Conservation (phyloP, 2,329 filamentous ascomycete species). For the Cladophialophora immunda region DNA sequence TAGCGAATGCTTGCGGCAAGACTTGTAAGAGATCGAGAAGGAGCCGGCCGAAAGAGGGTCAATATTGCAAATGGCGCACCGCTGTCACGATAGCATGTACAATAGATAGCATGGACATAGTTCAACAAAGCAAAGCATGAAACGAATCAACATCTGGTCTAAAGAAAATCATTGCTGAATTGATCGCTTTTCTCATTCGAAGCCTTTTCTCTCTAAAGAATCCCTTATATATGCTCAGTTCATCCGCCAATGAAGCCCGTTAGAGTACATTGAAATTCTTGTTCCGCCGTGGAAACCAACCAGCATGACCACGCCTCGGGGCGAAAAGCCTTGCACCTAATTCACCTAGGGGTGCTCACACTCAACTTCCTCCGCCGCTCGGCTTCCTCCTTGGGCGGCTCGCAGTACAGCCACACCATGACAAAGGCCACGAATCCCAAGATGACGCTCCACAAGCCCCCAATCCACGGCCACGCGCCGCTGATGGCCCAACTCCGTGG, state of each 20-base stretch:
- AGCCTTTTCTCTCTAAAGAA: neutral
- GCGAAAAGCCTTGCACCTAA: too few relatives aligned
- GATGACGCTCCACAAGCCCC: slow-evolving; percentile 84
- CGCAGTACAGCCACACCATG: slow-evolving; percentile 84
- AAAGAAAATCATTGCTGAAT: neutral
- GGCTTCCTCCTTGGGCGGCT: slow-evolving; percentile 53
- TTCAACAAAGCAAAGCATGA: neutral
- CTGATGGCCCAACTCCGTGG: slow-evolving; percentile 88
- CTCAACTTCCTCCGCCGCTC: slow-evolving; percentile 35
- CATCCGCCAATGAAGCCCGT: slow-evolving; percentile 1
- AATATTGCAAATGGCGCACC: neutral
- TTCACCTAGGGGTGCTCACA: slow-evolving; percentile 25
- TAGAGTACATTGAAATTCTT: slow-evolving; percentile 4
- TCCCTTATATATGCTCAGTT: neutral
- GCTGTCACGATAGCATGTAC: neutral
- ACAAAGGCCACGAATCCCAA: slow-evolving; percentile 86
- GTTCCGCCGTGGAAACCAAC: neutral
- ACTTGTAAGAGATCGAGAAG: neutral
- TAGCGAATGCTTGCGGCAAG: neutral
- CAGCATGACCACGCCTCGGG: too few relatives aligned
- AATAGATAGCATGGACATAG: neutral
- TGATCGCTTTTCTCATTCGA: neutral
- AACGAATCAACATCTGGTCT: neutral
- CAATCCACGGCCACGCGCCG: slow-evolving; percentile 93
- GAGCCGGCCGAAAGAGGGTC: neutral